These are phyloP conservation scores for Combretum micranthum DNA, from an alignment of 345 rosid species.

Conservation along the genomic window DNA sequence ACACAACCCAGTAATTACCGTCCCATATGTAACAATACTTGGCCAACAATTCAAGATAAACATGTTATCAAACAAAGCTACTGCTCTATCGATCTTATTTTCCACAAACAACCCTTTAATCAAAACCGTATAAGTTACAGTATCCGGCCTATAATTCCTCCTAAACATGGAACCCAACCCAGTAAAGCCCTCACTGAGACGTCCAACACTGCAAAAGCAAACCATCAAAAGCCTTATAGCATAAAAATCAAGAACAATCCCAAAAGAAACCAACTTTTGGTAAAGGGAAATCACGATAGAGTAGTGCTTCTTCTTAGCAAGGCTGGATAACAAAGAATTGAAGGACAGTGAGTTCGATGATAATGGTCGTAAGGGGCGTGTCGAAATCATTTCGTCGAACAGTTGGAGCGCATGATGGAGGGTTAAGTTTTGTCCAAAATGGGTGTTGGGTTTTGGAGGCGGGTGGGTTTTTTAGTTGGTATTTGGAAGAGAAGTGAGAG, in stretches of 20 bases:
- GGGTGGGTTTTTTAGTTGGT: no score
- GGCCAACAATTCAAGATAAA: constrained; percentile 12
- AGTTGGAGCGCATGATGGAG: constrained; percentile 19
- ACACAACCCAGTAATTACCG: constrained; percentile 20
- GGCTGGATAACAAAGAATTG: constrained; percentile 10
- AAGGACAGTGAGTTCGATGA: constrained; percentile 5
- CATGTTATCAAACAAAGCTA: constrained; percentile 19
- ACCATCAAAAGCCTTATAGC: constrained; percentile 23
- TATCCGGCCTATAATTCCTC: constrained; percentile 15
- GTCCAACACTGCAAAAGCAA: constrained; percentile 15
- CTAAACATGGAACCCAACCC: constrained; percentile 25
- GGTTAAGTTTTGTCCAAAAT: constrained; percentile 10
- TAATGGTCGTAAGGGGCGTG: constrained; percentile 4
- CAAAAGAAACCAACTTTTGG: constrained; percentile 5
- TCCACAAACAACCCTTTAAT: constrained; percentile 26
- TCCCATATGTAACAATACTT: constrained; percentile 11
- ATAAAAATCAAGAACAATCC: constrained; percentile 15
- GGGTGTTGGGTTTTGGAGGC: no score
- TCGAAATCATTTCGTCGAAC: constrained; percentile 20
- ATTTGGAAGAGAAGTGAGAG: no score
- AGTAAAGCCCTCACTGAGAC: constrained; percentile 15
- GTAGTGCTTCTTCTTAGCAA: constrained; percentile 17
- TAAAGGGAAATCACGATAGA: constrained; percentile 11
- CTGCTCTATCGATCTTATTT: constrained; percentile 12
- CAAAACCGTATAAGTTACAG: constrained; percentile 18